Base-by-base conservation (phyloP, 2,329 filamentous ascomycete species). In the Lasiodiplodia gonubiensis region DNA sequence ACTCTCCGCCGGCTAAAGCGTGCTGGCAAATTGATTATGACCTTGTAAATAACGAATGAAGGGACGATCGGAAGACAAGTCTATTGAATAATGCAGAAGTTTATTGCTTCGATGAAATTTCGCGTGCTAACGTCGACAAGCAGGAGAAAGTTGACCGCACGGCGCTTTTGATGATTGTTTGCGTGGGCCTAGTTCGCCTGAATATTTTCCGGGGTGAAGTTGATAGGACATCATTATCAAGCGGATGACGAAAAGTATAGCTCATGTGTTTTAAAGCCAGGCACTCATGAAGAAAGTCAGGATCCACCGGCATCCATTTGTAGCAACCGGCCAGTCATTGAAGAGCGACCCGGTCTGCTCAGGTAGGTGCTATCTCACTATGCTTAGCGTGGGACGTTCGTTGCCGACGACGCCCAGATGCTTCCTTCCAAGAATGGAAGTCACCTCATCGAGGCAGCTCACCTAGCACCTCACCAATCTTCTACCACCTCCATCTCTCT, bases 41-140 rank as follows among this genome's bases (percentile, higher is more conserved):
- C 65, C 65, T 67, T 57, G 54, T 60, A 60, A 67, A 60, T 60
- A 67, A 67, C 54, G 65, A 67, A 67, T 67, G 65, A 60, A 67
- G 60, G 65, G 46, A 53, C 54, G 48, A 67, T 67, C 54, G 48
- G 55, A 64, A 66, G 64, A 63, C 59, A 63, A 37, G 18, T 37
- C 46, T 63, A 63, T 37, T 63, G 59, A 51, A 63, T 63, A 52
- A 63, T 51, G 59, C 59, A 48, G 42, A 66, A 66, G 60, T 37
- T 51, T 33, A 48, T 66, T 46, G 42, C 54, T 55, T 54, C 46
- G 16, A 18, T 27, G 52, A 39, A 4, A 25, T 59, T 27, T 21
- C 4, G 30, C 16, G 53, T 51, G 64, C 64, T 66, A 42, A 66
- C 39, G 12, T 52, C 42, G 53, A 51, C 39, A n/a, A 16, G 25